phyloP scores from a whole-genome alignment of 2,329 filamentous ascomycete species.

The Aaosphaeria arxii region DNA sequence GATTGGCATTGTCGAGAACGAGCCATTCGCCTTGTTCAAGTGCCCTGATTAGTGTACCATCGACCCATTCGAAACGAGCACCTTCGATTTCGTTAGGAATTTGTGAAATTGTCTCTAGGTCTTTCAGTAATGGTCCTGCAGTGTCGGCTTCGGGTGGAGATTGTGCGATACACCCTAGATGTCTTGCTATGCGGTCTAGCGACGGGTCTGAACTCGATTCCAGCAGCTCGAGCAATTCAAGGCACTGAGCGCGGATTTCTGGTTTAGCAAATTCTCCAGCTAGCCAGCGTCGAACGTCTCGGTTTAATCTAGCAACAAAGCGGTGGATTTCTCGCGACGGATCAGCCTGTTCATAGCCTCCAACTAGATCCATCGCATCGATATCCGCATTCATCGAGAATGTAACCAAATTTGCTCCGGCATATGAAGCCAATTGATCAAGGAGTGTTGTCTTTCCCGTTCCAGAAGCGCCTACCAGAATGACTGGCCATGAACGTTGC shows the following conservation, averaged over 20 bases:
- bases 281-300: conserved; percentile 48
- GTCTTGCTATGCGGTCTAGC: background rate
- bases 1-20: conserved; percentile 93
- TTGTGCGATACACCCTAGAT: background rate
- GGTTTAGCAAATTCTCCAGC: conserved; percentile 2
- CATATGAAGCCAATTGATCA: conserved; percentile 73
- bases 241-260: conserved; percentile 3
- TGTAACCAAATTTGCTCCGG: conserved; percentile 73
- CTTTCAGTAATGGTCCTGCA: conserved; percentile 39
- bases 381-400: conserved; percentile 93
- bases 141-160: background rate
- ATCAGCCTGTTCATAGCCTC: conserved; percentile 94
- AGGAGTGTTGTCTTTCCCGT: conserved; percentile 83
- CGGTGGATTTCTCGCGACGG: conserved; percentile 68
- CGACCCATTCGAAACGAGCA: conserved; percentile 92
- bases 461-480: conserved; percentile 81
- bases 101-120: conserved; percentile 51
- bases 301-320: conserved; percentile 53
- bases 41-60: conserved; percentile 86
- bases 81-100: conserved; percentile 60
- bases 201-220: background rate
- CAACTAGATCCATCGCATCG: conserved; percentile 95
- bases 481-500: conserved; percentile 82
- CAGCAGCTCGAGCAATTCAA: conserved; percentile 21
- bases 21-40: conserved; percentile 86